Evolutionary conservation across 345 rosid genomes (phyloP).

Genomic region (Melastoma malabathricum): DNA sequence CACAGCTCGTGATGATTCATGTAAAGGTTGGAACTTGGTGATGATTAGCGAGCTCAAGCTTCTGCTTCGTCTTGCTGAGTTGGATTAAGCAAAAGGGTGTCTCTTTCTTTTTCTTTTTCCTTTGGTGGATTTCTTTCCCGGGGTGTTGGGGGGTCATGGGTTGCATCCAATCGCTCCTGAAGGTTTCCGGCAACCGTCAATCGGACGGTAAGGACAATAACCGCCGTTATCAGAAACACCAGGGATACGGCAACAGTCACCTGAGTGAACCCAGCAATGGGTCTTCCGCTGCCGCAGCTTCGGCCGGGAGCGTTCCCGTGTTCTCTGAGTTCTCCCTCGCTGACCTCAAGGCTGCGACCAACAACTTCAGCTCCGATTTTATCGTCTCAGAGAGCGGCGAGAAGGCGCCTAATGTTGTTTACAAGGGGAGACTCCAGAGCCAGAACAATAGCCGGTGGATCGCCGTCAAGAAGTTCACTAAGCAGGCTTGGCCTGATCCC

Average conservation of each 20-base stretch:
- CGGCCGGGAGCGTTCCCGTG: constrained; percentile 18
- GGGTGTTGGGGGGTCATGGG: constrained; percentile 30
- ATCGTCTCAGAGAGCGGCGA: constrained; percentile 70
- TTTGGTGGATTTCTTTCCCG: neutral
- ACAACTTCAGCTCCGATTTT: constrained; percentile 56
- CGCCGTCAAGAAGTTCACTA: constrained; percentile 69
- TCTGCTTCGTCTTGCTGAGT: too few relatives aligned
- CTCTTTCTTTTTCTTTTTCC: neutral
- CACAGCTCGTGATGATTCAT: too few relatives aligned
- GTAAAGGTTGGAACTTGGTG: too few relatives aligned
- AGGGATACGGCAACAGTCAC: constrained; percentile 7
- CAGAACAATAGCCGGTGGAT: constrained; percentile 39
- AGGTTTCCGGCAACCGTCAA: constrained; percentile 10
- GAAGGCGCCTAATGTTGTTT: constrained; percentile 70
- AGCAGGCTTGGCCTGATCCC: constrained; percentile 83
- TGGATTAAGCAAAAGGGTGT: too few relatives aligned
- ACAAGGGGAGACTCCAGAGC: constrained; percentile 48
- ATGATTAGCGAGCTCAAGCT: too few relatives aligned
- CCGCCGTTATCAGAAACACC: constrained; percentile 6
- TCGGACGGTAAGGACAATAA: constrained; percentile 10
- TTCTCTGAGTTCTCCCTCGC: constrained; percentile 59
- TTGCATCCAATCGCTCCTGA: constrained; percentile 39
- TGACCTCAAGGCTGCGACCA: constrained; percentile 73
- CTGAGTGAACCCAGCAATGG: constrained; percentile 20
- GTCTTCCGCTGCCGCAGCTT: constrained; percentile 6